Conservation (phyloP, 345 rosid species). For the Euclidium syriacum region DNA sequence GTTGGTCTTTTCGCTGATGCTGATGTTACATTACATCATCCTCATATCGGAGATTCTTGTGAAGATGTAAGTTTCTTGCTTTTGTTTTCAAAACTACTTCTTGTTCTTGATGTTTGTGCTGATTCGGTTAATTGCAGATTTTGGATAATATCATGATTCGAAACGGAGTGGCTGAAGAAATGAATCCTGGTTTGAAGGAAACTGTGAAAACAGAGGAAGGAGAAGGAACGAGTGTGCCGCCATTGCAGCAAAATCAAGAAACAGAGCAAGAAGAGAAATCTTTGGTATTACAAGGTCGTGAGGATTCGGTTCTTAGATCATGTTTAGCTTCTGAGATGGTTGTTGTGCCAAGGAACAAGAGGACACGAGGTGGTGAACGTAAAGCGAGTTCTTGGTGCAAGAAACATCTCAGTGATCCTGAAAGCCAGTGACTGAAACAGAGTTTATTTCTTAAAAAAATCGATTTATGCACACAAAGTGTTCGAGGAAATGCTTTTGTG, state of each 20-base stretch:
- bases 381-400: constrained; percentile 76
- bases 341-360: constrained; percentile 68
- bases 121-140: constrained; percentile 19
- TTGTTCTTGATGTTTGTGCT: background rate
- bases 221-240: constrained; percentile 47
- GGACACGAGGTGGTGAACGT: constrained; percentile 76
- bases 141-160: constrained; percentile 33
- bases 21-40: constrained; percentile 64
- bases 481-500: background rate
- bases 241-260: constrained; percentile 36
- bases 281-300: constrained; percentile 11
- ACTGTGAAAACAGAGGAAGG: constrained; percentile 56
- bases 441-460: background rate
- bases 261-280: constrained; percentile 24
- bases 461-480: background rate
- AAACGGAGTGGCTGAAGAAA: constrained; percentile 52
- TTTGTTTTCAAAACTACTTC: background rate
- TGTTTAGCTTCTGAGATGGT: constrained; percentile 66
- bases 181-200: constrained; percentile 29
- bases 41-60: constrained; percentile 52
- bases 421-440: constrained; percentile 46
- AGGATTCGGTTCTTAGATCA: constrained; percentile 48
- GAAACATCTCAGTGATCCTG: constrained; percentile 61
- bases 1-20: constrained; percentile 75
- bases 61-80: constrained; percentile 63